Evolutionary conservation across 148 eudicot species (phyloP).

Genomic region (Cornus suecica): DNA sequence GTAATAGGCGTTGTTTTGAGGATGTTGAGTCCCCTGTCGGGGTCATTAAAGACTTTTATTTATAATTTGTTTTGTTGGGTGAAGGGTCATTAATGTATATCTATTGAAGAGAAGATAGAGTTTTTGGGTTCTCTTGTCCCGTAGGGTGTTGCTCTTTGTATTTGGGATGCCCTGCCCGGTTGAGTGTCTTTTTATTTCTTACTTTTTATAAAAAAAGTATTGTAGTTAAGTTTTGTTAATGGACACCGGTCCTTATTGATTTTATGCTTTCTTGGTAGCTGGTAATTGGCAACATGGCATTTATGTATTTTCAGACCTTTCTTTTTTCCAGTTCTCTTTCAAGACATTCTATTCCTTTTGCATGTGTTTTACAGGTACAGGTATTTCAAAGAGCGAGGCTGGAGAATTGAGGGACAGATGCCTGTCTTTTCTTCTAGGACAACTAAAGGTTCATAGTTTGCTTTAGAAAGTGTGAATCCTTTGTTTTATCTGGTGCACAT

Average conservation of each 20-base stretch:
- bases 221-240: slow-evolving; percentile 1
- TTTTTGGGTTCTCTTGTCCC: no score
- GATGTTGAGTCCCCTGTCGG: no score
- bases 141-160: no score
- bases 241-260: not conserved
- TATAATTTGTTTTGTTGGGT: no score
- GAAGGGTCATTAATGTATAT: no score
- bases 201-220: not conserved
- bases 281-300: not conserved
- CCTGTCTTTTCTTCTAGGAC: slow-evolving; percentile 58
- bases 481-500: not conserved
- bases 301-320: not conserved
- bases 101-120: no score
- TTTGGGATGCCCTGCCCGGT: no score
- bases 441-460: slow-evolving; percentile 50
- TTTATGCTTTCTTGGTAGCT: not conserved
- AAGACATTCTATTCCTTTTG: not conserved
- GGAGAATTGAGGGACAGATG: slow-evolving; percentile 59
- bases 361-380: slow-evolving; percentile 50
- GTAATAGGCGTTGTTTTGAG: no score
- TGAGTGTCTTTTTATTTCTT: no score
- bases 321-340: slow-evolving; percentile 4
- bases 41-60: no score
- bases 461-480: not conserved
- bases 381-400: slow-evolving; percentile 61